Evolutionary conservation across 176 grass and related monocot genomes (phyloP).

Genomic region (Carex cristatella): DNA sequence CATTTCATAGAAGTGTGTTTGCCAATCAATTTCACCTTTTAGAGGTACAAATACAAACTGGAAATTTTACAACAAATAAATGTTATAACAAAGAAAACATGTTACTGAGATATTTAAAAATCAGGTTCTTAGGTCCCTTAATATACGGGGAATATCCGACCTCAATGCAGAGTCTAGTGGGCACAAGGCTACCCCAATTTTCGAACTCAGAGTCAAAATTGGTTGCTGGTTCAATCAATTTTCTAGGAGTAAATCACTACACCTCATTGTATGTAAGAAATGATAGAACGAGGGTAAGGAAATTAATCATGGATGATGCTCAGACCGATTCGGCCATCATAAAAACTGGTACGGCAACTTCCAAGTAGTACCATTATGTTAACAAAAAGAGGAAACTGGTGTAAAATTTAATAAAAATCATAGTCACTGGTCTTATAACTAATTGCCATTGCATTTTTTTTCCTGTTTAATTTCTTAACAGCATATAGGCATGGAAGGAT

Average conservation of each 20-base stretch:
- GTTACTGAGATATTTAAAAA: constrained; percentile 7
- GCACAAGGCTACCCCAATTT: constrained; percentile 68
- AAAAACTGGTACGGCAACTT: constrained; percentile 46
- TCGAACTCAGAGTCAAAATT: constrained; percentile 37
- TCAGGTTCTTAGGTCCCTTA: constrained; percentile 88
- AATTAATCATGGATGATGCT: constrained; percentile 75
- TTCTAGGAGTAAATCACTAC: constrained; percentile 97
- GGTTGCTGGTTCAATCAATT: constrained; percentile 66
- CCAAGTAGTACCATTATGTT: neutral
- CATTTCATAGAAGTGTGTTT: neutral
- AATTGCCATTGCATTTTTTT: neutral
- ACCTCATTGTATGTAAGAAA: constrained; percentile 88
- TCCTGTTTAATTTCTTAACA: constrained; percentile 22
- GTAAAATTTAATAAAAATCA: neutral
- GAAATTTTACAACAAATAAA: neutral
- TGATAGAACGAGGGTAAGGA: constrained; percentile 59
- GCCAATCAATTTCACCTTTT: neutral
- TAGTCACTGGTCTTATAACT: neutral
- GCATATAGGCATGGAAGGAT: constrained; percentile 63
- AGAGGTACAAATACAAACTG: neutral
- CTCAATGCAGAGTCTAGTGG: constrained; percentile 77
- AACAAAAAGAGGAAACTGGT: neutral
- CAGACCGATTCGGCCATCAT: constrained; percentile 58
- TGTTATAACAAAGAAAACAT: neutral
- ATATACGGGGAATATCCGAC: constrained; percentile 76